Evolutionary conservation across 331 rosid genomes (phyloP), one percentile per base, ranked within the genome.

Genomic region (Erythrophleum ivorense): DNA sequence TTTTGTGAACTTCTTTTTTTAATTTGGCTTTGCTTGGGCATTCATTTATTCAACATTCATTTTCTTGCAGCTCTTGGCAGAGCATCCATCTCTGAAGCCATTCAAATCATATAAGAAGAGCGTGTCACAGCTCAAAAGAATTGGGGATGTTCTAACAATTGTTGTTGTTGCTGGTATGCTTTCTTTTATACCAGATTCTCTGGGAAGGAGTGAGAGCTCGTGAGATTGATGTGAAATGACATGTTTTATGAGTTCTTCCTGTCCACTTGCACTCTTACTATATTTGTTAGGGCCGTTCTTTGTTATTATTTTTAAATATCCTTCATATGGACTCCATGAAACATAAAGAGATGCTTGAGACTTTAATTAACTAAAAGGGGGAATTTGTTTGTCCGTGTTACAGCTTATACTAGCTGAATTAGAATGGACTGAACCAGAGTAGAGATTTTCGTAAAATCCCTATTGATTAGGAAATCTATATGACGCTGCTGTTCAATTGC

Each of bases 101-200:
- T 96, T 91, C 89, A 94, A 91, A 86, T 96, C 99, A 1, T 89
- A 92, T 67, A 94, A 89, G 93, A 84, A 89, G 85, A 88, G 87
- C 52, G 97, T 91, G 64, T 33, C 57, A 54, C 64, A 60, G 7
- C 72, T 95, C 74, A 93, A 86, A 82, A 87, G 75, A 81, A 10
- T 93, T 34, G 98, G 98, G 57, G 89, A 95, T 75, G 87, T 88
- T 72, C 89, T 93, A 55, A 95, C 97, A 4, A 45, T 91, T 73
- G 92, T 88, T 29, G 97, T 92, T 19, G 91, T 86, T 63, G 97
- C 97, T 48, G 95, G 99, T 96, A 96, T 46, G 69, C 13, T 34
- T 10, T 80, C 63, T 75, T 76, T 68, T 55, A 58, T 49, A 21
- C 36, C 58, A 53, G 33, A 1, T 80, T 79, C 50, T 71, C 45